Percentiles rank a stretch among this genome's conserved stretches.
Evolutionary conservation across 495 filamentous ascomycete species (phyloP).

Genomic region (Tuber indicum): DNA sequence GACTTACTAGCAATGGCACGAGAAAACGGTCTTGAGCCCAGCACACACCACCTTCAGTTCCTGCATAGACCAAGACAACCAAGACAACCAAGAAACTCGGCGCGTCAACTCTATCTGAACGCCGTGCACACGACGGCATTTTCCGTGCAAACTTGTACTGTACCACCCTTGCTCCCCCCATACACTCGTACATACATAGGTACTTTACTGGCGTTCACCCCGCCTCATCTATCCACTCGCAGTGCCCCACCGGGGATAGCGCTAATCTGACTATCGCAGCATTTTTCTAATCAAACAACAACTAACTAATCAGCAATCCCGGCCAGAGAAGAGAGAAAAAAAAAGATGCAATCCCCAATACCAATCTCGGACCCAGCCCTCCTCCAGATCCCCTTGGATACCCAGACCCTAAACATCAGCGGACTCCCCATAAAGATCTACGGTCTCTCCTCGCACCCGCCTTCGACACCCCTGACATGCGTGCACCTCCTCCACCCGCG

Average conservation of each 20-base stretch:
- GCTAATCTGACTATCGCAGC: constrained; percentile 43
- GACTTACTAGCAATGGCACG: too few species aligned
- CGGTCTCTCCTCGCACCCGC: constrained; percentile 12
- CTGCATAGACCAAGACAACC: background rate
- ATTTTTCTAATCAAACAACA: constrained; percentile 23
- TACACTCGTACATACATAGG: too few species aligned
- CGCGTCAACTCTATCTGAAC: background rate
- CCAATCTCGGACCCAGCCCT: background rate
- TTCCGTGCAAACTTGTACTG: background rate
- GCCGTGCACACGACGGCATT: background rate
- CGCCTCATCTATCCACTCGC: background rate
- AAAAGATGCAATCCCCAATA: background rate
- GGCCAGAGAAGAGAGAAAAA: background rate
- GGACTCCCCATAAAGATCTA: constrained; percentile 14
- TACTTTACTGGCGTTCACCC: background rate
- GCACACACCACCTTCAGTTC: background rate
- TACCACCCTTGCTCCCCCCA: background rate
- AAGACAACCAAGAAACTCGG: background rate
- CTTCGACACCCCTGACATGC: background rate
- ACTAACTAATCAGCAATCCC: background rate
- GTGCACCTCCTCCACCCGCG: constrained; percentile 67
- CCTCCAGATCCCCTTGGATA: background rate
- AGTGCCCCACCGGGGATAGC: background rate
- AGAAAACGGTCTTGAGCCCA: too few species aligned
- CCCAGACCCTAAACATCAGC: constrained; percentile 5